These are phyloP conservation scores for Tetrapisispora phaffii DNA, from an alignment of 805 yeast species.

Conservation along the genomic window DNA sequence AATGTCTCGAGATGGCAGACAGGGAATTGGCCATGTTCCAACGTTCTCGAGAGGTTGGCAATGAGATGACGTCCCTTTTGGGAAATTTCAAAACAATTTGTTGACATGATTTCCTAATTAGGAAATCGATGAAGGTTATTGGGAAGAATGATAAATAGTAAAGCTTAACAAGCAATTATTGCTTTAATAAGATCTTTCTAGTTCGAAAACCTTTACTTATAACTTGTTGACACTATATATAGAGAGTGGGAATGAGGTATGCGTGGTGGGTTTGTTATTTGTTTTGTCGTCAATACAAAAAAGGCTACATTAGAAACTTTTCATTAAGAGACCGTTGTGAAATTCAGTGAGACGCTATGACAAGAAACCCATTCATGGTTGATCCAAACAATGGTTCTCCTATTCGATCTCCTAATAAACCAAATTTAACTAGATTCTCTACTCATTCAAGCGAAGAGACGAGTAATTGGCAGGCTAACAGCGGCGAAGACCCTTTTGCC, in stretches of 20 bases:
- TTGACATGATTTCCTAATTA: background rate
- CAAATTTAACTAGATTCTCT: conserved; percentile 19
- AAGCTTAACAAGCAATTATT: background rate
- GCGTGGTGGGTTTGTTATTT: background rate
- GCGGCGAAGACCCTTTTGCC: conserved; percentile 5
- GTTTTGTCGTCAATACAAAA: no score
- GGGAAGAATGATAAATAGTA: background rate
- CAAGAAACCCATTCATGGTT: conserved; percentile 29
- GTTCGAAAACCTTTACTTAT: no score
- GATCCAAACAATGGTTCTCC: conserved; percentile 25
- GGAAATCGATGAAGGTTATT: background rate
- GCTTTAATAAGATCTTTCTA: background rate
- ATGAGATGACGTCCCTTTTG: background rate
- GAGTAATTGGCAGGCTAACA: background rate
- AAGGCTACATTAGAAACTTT: no score
- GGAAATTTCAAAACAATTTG: background rate
- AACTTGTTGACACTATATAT: no score
- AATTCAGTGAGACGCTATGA: conserved; percentile 12
- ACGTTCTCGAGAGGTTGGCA: background rate
- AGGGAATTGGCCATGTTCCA: background rate
- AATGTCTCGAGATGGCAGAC: no score
- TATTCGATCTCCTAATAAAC: conserved; percentile 18
- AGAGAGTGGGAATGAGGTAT: no score
- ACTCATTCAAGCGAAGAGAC: conserved; percentile 2
- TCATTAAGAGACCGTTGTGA: background rate